Evolutionary conservation across 2,329 filamentous ascomycete genomes (phyloP), one percentile per base, ranked within the genome.

Genomic region (Epichloe uncinata): DNA sequence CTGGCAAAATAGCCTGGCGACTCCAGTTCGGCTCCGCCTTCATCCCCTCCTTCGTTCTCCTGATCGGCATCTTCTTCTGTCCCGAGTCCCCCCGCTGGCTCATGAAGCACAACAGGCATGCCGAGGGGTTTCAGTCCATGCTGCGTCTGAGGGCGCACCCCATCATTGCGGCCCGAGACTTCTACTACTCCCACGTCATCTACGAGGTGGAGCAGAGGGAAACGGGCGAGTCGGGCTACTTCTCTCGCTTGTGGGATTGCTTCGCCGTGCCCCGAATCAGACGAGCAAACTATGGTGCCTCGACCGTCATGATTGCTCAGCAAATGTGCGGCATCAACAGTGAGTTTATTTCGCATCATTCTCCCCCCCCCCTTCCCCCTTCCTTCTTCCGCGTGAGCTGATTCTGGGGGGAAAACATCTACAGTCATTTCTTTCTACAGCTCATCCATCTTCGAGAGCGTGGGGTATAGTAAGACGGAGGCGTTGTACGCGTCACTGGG

Each of bases 251-350:
- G 51, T 59, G 71, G 48, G 76, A 86, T 58, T 69, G 81, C 3
- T 83, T 86, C 60, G 78, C 79, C 20, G 73, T 86, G 40, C 79
- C 83, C 1, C 72, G 84, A 49, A 73, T 85, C n/a, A 73, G 82
- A 37, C 74, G 82, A 36, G 86, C 87, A 1, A 89, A 81, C 22
- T 75, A 84, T 43, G 87, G 85, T 33, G 84, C 85, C 1, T 84
- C 81, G 51, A 81, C 81, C 1, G 85, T 91, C 55, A 93, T 93
- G 86, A 76, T 84, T 60, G 80, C 79, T 0, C 81, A 85, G 63
- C 80, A 84, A 63, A 79, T 82, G 73, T 81, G 77, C 58, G 56
- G 58, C 3, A 58, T 60, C 42, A 60, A 60, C 51, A 60, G 56
- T 57, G 34, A 44, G 56, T 48, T 36, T 13, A 11, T 5, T 5